Percentiles rank a stretch among this genome's conserved stretches.
Conservation (phyloP, 345 rosid species). For the Corymbia maculata region DNA sequence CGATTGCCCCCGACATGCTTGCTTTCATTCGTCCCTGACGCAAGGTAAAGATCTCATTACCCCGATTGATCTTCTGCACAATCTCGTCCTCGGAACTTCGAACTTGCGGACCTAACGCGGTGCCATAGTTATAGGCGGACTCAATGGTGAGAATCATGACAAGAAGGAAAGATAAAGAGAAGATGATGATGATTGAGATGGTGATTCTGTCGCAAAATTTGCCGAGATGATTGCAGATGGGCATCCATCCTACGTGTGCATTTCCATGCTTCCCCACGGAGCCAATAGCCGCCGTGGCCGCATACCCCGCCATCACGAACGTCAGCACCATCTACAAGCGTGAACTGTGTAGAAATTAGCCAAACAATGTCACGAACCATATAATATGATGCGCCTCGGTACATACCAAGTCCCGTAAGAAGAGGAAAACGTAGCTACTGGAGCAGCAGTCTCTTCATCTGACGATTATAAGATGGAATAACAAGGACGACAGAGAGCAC, state of each 20-base stretch:
- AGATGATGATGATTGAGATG: constrained; percentile 8
- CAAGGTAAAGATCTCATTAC: not conserved
- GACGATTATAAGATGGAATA: not conserved
- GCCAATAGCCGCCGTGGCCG: constrained; percentile 52
- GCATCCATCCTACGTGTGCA: constrained; percentile 51
- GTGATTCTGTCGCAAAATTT: constrained; percentile 33
- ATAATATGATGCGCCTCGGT: not conserved
- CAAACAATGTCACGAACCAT: not conserved
- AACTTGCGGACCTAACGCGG: not conserved
- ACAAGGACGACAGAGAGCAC: constrained; percentile 25
- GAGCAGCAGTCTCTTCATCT: constrained; percentile 13
- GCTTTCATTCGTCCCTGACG: not conserved
- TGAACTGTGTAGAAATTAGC: not conserved
- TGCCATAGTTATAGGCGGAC: constrained; percentile 35
- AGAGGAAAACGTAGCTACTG: constrained; percentile 16
- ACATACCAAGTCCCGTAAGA: constrained; percentile 48
- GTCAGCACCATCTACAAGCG: constrained; percentile 26
- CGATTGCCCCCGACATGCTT: not conserved
- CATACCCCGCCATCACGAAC: constrained; percentile 35
- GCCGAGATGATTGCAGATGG: constrained; percentile 37
- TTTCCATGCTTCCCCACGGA: constrained; percentile 44
- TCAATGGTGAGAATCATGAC: constrained; percentile 37
- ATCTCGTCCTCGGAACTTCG: not conserved
- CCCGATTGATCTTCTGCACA: not conserved
- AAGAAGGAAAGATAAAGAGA: constrained; percentile 19